Evolutionary conservation across 1,284 basidiomycete species (phyloP).

Genomic region (Naganishia cerealis): DNA sequence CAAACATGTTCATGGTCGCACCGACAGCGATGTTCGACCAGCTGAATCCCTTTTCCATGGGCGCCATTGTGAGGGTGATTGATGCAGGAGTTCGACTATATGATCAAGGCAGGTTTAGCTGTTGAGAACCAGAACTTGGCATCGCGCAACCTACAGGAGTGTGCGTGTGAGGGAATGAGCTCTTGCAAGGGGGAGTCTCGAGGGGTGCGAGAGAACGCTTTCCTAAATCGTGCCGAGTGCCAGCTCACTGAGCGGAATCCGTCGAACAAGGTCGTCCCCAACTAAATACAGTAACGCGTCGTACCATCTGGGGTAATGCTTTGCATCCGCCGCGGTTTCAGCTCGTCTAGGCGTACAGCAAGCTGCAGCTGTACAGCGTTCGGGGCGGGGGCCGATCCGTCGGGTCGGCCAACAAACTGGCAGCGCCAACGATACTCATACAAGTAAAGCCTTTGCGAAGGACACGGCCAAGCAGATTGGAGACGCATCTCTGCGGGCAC

Average conservation of each 20-base stretch:
- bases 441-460: not conserved
- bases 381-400: not conserved
- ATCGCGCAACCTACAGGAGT: not conserved
- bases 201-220: not conserved
- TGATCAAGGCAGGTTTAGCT: not conserved
- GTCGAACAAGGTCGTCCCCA: constrained; percentile 2
- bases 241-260: not conserved
- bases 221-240: not conserved
- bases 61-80: constrained; percentile 54
- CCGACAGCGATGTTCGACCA: constrained; percentile 99
- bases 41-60: constrained; percentile 79
- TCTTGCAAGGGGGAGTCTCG: not conserved
- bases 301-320: not conserved
- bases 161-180: not conserved
- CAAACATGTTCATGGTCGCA: constrained; percentile 53
- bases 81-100: not conserved
- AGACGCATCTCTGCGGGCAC: too few species aligned
- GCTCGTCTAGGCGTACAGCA: not conserved
- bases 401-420: not conserved
- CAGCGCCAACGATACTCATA: not conserved
- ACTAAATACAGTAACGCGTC: constrained; percentile 1
- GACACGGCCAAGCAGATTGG: not conserved
- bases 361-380: not conserved
- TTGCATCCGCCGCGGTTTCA: not conserved
- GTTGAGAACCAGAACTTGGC: not conserved